Percentiles rank a stretch among this genome's conserved stretches.
These are phyloP conservation scores for Mediolabrus comicus DNA, from an alignment of 108 stramenopile species.

Conservation along the genomic window DNA sequence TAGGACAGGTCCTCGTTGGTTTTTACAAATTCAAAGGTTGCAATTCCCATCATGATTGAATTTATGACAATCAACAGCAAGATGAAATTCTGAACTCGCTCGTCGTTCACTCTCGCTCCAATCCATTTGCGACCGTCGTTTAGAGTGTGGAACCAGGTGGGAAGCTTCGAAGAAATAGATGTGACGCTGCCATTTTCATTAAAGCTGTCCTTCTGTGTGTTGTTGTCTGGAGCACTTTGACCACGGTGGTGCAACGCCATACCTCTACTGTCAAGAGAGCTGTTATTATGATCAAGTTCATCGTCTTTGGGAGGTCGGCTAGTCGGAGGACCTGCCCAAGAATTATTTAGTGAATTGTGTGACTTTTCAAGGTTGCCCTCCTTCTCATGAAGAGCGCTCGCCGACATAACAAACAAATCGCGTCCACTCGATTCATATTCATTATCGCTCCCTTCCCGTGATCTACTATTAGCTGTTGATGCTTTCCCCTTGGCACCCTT, in stretches of 20 bases:
- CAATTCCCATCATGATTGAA: conserved; percentile 79
- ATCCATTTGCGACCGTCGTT: conserved; percentile 12
- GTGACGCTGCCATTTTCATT: not conserved
- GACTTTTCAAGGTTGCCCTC: too few species aligned
- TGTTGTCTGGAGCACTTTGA: not conserved
- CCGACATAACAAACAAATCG: too few species aligned
- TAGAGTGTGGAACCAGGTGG: not conserved
- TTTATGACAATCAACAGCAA: conserved; percentile 62
- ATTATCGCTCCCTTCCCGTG: not conserved
- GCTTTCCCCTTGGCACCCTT: not conserved
- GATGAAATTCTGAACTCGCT: conserved; percentile 52
- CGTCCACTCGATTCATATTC: too few species aligned
- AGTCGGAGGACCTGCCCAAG: not conserved
- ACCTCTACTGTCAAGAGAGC: not conserved
- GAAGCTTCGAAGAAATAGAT: not conserved
- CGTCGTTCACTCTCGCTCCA: conserved; percentile 59
- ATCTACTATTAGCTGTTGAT: not conserved
- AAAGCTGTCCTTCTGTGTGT: not conserved
- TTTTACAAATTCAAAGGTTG: conserved; percentile 61
- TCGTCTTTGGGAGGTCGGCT: not conserved
- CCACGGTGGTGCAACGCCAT: not conserved
- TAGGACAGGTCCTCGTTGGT: conserved; percentile 21
- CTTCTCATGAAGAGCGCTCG: too few species aligned
- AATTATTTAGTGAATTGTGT: not conserved
- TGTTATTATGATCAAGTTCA: not conserved